Conservation (phyloP, 2,329 filamentous ascomycete species). For the Colletotrichum plurivorum region DNA sequence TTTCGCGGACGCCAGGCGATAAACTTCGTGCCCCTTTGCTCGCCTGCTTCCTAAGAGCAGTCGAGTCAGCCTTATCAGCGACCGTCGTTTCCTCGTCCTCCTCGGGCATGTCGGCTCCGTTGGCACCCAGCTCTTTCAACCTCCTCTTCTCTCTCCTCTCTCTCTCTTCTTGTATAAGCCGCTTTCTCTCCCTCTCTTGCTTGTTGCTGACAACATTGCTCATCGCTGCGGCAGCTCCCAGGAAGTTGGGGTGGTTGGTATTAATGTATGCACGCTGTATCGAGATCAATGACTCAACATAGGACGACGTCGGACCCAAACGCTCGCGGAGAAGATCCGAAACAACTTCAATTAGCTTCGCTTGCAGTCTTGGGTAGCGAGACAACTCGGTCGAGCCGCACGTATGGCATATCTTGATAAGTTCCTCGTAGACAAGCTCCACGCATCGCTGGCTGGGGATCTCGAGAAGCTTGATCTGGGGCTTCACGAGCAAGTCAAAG, state of each 20-base stretch:
- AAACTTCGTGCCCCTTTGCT: slow-evolving; percentile 79
- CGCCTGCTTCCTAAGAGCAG: slow-evolving; percentile 66
- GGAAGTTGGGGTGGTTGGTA: slow-evolving; percentile 98
- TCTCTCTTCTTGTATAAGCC: slow-evolving; percentile 83
- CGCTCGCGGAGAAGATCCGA: slow-evolving; percentile 95
- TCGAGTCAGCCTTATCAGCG: slow-evolving; percentile 66
- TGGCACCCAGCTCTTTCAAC: slow-evolving; percentile 86
- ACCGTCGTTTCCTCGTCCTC: slow-evolving; percentile 70
- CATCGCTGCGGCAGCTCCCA: slow-evolving; percentile 97
- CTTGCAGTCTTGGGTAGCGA: slow-evolving; percentile 92
- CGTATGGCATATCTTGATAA: slow-evolving; percentile 99
- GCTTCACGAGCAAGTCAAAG: slow-evolving; percentile 97
- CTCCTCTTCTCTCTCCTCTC: slow-evolving; percentile 87
- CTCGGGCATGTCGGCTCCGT: slow-evolving; percentile 79
- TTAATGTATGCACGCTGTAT: slow-evolving; percentile 99
- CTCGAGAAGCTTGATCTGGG: slow-evolving; percentile 97
- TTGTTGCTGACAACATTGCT: slow-evolving; percentile 95
- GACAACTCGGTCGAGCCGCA: slow-evolving; percentile 96
- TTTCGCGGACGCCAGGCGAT: slow-evolving; percentile 84
- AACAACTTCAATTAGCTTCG: slow-evolving; percentile 97
- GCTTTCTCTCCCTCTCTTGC: slow-evolving; percentile 92
- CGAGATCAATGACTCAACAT: slow-evolving; percentile 96
- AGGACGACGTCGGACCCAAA: slow-evolving; percentile 87
- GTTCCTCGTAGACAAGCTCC: slow-evolving; percentile 97
- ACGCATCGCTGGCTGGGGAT: slow-evolving; percentile 96